Percentiles rank a stretch among this genome's conserved stretches.
Evolutionary conservation across 257 asterid species (phyloP).

Genomic region (Solanum clarkiae): DNA sequence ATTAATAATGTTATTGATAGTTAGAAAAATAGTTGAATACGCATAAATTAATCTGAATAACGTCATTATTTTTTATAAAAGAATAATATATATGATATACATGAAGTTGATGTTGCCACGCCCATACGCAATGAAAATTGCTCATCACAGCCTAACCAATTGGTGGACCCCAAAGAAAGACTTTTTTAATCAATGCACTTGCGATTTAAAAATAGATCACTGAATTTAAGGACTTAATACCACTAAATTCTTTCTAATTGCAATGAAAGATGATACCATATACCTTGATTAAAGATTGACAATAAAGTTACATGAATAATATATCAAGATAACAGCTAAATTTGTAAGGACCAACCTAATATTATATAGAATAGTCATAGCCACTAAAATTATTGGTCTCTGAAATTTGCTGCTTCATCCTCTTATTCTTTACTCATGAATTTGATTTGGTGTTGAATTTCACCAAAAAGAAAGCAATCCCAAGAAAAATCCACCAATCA

Average conservation of each 20-base stretch:
- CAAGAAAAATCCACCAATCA: conserved; percentile 1
- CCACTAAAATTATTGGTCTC: not conserved
- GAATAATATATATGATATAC: no score
- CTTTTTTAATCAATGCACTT: not conserved
- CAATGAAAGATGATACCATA: not conserved
- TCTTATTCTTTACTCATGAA: not conserved
- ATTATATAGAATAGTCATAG: not conserved
- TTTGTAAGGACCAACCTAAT: not conserved
- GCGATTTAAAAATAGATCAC: not conserved
- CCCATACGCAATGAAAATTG: not conserved
- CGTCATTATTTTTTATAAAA: not conserved
- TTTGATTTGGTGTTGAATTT: not conserved
- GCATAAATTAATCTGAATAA: not conserved
- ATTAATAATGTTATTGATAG: not conserved
- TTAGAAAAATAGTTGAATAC: not conserved
- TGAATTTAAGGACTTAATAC: not conserved
- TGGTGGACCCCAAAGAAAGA: conserved; percentile 25
- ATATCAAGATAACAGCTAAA: not conserved
- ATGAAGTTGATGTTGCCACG: not conserved
- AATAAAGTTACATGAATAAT: not conserved
- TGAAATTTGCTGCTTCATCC: not conserved
- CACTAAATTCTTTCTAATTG: not conserved
- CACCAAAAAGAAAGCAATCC: conserved; percentile 4
- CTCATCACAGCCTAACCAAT: conserved; percentile 12
- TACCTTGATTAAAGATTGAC: not conserved